Evolutionary conservation across 108 stramenopile genomes (phyloP), one percentile per base, ranked within the genome.

Genomic region (Schizochytrium sp.): DNA sequence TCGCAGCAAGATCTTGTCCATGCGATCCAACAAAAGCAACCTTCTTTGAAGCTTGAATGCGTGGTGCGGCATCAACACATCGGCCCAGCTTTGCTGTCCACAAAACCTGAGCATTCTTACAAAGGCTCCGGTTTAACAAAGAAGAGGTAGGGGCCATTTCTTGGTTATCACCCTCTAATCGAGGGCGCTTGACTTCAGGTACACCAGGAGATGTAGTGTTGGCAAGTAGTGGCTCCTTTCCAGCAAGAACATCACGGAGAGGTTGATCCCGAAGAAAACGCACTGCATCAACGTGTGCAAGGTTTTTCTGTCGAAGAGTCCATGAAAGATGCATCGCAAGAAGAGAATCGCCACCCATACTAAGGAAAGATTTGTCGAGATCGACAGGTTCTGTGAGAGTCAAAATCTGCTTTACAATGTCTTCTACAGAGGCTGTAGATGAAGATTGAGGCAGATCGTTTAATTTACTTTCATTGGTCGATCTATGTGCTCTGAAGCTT

Each of bases 21-120:
- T 64, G 61, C 7, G 61, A 64, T 38, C 61, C 61, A 38, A 64
- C 61, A 64, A 64, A 64, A 7, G 42, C 0, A 7, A 4, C 41
- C 0, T 64, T 42, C 41, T 19, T 7, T 4, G 0, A 64, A 5
- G 38, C 42, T 5, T 4, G 61, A 4, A 19, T 13, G 61, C 41
- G 7, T 59, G 58, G 58, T 59, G 61, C 19, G 61, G 61, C 61
- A 64, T 64, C 61, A 42, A 64, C 61, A 13, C 61, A 64, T 64
- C 61, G 38, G 7, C 61, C 19, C 61, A 64, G 42, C 7, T 7
- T 38, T 4, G 5, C 42, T 13, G 61, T 42, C 61, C 61, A 64
- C 61, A 10, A 42, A 10, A 64, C 0, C 17, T 38, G 7, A 13
- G 58, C 58, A 59, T 19, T 28, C 28, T 28, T 28, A 28, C 28